Conservation (phyloP, 208 protist species). For the Crithidia expoeki region DNA sequence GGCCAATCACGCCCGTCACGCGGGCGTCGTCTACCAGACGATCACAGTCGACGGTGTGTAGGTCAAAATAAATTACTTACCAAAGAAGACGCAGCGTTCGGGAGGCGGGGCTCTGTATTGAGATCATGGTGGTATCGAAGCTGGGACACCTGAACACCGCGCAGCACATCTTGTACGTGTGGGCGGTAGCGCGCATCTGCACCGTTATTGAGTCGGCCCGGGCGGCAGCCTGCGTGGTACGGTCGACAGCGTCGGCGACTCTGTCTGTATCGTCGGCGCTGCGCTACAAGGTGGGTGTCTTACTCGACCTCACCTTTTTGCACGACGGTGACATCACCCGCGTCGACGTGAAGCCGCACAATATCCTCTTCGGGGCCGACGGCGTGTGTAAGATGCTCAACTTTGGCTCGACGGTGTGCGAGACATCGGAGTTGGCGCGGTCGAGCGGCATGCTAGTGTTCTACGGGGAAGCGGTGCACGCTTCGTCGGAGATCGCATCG, state of each 20-base stretch:
- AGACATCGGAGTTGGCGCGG: constrained; percentile 23
- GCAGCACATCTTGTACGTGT: constrained; percentile 60
- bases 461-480: constrained; percentile 72
- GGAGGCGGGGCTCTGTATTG: constrained; percentile 40
- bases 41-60: constrained; percentile 59
- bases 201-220: constrained; percentile 85
- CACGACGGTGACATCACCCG: constrained; percentile 69
- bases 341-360: constrained; percentile 84
- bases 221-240: constrained; percentile 61
- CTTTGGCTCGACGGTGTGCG: constrained; percentile 71
- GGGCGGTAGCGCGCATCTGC: constrained; percentile 50
- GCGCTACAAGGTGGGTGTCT: constrained; percentile 73
- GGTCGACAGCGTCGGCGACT: constrained; percentile 58
- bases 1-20: constrained; percentile 52
- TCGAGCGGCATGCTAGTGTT: constrained; percentile 30
- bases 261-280: constrained; percentile 48
- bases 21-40: constrained; percentile 63
- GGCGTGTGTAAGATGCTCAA: constrained; percentile 80
- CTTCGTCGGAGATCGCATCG: constrained; percentile 77
- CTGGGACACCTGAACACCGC: constrained; percentile 74
- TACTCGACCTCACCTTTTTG: constrained; percentile 66
- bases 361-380: constrained; percentile 70
- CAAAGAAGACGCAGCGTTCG: constrained; percentile 56
- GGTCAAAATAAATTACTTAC: constrained; percentile 78
- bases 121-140: constrained; percentile 54